Evolutionary conservation across 1,284 basidiomycete genomes (phyloP), one percentile per base, ranked within the genome.

Genomic region (Leccinum insolens): DNA sequence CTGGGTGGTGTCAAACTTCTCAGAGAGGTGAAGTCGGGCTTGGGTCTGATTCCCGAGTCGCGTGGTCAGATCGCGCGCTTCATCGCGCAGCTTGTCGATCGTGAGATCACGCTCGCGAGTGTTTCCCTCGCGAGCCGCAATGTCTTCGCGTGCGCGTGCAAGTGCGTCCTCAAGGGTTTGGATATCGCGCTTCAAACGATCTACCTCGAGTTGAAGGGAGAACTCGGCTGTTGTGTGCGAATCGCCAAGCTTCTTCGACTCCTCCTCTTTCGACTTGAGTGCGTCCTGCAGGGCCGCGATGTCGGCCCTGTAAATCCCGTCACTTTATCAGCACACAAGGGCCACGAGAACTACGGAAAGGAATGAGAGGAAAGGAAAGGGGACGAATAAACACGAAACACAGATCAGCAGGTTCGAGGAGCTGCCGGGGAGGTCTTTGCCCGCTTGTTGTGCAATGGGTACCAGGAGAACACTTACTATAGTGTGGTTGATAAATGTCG

Each of bases 391-490:
- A 28, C 28, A 28, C 28, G 28, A 28, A 28, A 28, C 28, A 28
- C 28, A 28, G 28, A 28, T 28, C 4, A 98, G 86, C 11, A 98
- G 81, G 75, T 95, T 89, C 68, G 88, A 83, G 72, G 91, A 92
- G 65, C 85, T 75, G 2, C 84, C 89, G 3, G 28, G 28, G 28
- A 28, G 46, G 46, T n/a, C 44, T 46, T 46, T n/a, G 17, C 44
- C 17, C 44, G n/a, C 44, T 79, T 95, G 90, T 68, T 93, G 89
- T 2, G 97, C 98, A 69, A 99, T 98, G 9, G 98, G 97, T 4
- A 98, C 96, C 8, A 99, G 88, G 25, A 99, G 86, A 7, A 99
- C 95, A 58, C 94, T 95, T 1, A 98, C 97, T 75, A 99, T 98
- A 2, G 96, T 98, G 81, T 98, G 96, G 74, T 94, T 96, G 78